Base-by-base conservation (phyloP, 2,329 filamentous ascomycete species). In the Orbilia javanica region DNA sequence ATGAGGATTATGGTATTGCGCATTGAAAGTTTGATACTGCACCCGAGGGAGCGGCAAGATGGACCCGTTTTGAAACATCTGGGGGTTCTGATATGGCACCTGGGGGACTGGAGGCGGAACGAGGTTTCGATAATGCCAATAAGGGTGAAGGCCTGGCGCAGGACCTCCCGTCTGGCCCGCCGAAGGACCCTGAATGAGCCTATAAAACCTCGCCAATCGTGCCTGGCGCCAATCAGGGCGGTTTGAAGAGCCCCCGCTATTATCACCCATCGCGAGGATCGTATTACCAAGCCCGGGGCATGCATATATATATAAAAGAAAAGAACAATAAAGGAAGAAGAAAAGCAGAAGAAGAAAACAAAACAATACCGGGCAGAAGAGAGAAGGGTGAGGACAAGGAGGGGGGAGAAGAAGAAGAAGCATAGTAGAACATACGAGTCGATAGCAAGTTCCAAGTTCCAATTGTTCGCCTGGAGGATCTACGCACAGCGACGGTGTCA, bases 381-480 rank as follows among this genome's bases (percentile, higher is more conserved):
- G 10, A 34, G 4, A 34, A 34, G 5, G 39, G 15, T 42, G 39
- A 42, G 3, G 39, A 42, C 4, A 15, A 42, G 20, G 46, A 11
- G 6, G 20, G 20, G 1, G 67, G 42, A 34, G 55, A 67, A 34
- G 11, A 8, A 4, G 20, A 11, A 1, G 67, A 36, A 34, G 55
- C 67, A 34, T 4, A 8, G 11, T 15, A 25, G 65, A 34, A 81
- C 84, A 82, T 83, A 85, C 84, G 84, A 84, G 78, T 85, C 83
- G 69, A 82, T 82, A 68, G 84, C 84, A 57, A 81, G 69, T 18
- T 85, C 84, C 34, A 85, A 67, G 72, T 84, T 84, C 83, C 83
- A 85, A 15, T 80, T 81, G 42, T 83, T 71, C 22, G 81, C 71
- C 76, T 84, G 84, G 36, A 85, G 81, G 46, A 82, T 80, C 84